Evolutionary conservation across 106 monocot species (phyloP).

Genomic region (Gastrodia elata): DNA sequence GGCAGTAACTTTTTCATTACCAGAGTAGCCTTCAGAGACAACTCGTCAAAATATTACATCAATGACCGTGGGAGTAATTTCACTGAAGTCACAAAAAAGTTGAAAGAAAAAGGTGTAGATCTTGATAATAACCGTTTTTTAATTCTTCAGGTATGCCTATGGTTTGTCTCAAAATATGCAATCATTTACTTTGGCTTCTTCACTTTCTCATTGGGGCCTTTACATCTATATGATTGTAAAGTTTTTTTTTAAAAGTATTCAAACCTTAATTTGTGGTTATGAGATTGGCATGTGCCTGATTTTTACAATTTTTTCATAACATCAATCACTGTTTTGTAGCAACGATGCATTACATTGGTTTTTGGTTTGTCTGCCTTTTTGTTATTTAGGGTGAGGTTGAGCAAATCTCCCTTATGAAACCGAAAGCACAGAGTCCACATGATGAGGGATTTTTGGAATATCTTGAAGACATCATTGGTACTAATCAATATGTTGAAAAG

Average conservation of each 20-base stretch:
- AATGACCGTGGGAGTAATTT: slow-evolving; percentile 88
- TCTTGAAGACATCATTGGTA: slow-evolving; percentile 96
- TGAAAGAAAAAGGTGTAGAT: slow-evolving; percentile 95
- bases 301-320: background rate
- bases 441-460: slow-evolving; percentile 98
- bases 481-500: slow-evolving; percentile 82
- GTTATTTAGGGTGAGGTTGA: slow-evolving; percentile 84
- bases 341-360: background rate
- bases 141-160: slow-evolving; percentile 67
- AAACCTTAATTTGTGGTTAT: background rate
- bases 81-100: slow-evolving; percentile 91
- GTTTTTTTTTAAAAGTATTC: background rate
- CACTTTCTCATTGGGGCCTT: background rate
- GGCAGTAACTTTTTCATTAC: slow-evolving; percentile 81
- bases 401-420: slow-evolving; percentile 98
- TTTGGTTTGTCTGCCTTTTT: background rate
- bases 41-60: slow-evolving; percentile 94
- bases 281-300: background rate
- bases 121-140: slow-evolving; percentile 95
- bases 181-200: background rate
- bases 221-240: background rate
- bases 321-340: background rate
- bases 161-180: background rate
- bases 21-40: slow-evolving; percentile 88
- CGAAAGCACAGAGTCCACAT: slow-evolving; percentile 87